Percentiles rank a stretch among this genome's conserved stretches.
Evolutionary conservation across 2,329 filamentous ascomycete species (phyloP).

Genomic region (Peltaster fructicola): DNA sequence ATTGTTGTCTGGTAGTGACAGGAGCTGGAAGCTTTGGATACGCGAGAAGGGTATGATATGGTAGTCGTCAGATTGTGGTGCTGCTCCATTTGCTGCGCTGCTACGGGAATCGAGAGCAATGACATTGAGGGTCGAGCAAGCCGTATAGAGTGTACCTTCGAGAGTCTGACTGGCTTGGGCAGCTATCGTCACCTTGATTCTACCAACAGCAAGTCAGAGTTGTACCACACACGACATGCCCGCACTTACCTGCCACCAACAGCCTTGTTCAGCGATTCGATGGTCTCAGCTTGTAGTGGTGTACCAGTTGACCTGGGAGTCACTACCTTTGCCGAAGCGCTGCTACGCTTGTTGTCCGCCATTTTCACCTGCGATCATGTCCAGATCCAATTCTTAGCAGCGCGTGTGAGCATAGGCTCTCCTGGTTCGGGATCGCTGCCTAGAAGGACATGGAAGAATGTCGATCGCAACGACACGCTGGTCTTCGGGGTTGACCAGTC

Average conservation of each 20-base stretch:
- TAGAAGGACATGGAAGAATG: too few relatives aligned
- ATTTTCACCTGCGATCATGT: too few relatives aligned
- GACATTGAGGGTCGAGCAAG: constrained; percentile 41
- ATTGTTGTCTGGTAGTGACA: constrained; percentile 24
- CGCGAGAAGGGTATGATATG: constrained; percentile 43
- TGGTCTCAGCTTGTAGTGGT: constrained; percentile 27
- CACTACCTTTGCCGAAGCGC: constrained; percentile 34
- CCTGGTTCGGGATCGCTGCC: too few relatives aligned
- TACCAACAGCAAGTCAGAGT: constrained; percentile 13
- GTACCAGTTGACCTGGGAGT: constrained; percentile 28
- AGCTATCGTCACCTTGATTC: constrained; percentile 40
- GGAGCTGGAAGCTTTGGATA: constrained; percentile 39
- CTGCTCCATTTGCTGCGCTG: constrained; percentile 23
- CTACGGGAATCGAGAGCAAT: constrained; percentile 41
- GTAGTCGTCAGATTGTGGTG: constrained; percentile 35
- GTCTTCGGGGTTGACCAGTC: too few relatives aligned
- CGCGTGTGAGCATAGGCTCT: too few relatives aligned
- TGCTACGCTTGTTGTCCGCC: constrained; percentile 41
- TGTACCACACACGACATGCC: background rate
- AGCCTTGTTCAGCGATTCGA: constrained; percentile 39
- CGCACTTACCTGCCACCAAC: constrained; percentile 41
- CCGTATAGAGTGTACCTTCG: constrained; percentile 46
- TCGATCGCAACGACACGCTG: too few relatives aligned
- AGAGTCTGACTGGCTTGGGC: constrained; percentile 32
- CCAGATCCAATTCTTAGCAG: too few relatives aligned